Conservation (phyloP, 129 eudicot species). For the Arctium lappa region DNA sequence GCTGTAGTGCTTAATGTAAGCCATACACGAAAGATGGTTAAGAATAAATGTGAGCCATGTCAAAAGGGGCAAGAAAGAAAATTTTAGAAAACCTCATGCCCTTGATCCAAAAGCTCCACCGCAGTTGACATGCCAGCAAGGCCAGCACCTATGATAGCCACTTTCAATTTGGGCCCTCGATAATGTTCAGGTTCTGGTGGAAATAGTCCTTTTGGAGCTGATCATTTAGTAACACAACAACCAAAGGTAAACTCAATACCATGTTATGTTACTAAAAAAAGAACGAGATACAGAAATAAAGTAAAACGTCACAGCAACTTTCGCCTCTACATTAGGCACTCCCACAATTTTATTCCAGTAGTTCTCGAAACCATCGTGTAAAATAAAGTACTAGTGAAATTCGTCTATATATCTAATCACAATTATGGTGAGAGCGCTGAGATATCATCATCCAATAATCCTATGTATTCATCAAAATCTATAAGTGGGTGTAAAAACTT, state of each 20-base stretch:
- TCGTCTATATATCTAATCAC: background rate
- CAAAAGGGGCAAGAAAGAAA: conserved; percentile 3
- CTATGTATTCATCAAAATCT: background rate
- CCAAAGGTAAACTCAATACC: conserved; percentile 21
- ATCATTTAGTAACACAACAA: conserved; percentile 13
- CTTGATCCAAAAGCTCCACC: conserved; percentile 96
- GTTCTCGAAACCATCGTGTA: background rate
- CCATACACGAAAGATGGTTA: background rate
- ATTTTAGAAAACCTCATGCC: conserved; percentile 67
- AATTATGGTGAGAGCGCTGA: background rate
- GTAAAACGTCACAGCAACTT: conserved; percentile 8
- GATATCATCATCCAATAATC: conserved; percentile 8
- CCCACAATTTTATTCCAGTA: background rate
- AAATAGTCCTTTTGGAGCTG: conserved; percentile 98
- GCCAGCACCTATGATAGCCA: conserved; percentile 97
- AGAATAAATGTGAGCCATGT: background rate
- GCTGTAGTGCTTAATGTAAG: background rate
- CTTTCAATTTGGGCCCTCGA: conserved; percentile 92
- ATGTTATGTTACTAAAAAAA: conserved; percentile 7
- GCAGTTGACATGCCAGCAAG: conserved; percentile 99
- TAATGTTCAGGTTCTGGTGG: conserved; percentile 96
- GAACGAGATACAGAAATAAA: background rate
- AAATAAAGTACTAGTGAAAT: background rate
- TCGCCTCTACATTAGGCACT: background rate
- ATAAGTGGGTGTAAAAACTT: background rate